phyloP scores from a whole-genome alignment of 306 rosid species.

The Betula pendula region DNA sequence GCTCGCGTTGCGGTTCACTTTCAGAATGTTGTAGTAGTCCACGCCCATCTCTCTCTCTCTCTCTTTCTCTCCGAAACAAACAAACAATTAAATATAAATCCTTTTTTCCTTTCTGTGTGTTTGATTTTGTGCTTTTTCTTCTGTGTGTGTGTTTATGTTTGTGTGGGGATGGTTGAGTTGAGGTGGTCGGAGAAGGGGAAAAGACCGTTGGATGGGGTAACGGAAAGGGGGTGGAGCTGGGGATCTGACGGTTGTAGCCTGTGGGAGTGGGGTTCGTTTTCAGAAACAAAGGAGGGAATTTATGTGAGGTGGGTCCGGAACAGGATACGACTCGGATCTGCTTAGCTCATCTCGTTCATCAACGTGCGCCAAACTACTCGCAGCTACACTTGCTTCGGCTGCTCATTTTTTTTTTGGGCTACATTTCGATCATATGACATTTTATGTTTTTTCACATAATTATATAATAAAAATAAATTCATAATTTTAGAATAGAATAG shows the following conservation, averaged over 20 bases:
- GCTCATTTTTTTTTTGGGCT: no score
- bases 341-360: no score
- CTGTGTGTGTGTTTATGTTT: background rate
- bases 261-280: background rate
- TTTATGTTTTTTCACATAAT: no score
- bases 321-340: background rate
- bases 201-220: conserved; percentile 25
- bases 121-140: background rate
- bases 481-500: no score
- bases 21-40: conserved; percentile 90
- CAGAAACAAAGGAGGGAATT: background rate
- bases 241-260: conserved; percentile 52
- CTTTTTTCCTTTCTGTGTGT: background rate
- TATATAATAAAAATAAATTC: no score
- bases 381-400: no score
- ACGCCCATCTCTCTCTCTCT: conserved; percentile 52
- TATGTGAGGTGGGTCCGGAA: conserved; percentile 34
- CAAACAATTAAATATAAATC: no score
- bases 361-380: background rate
- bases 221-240: conserved; percentile 21
- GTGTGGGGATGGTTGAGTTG: background rate
- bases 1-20: conserved; percentile 79
- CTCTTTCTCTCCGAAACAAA: background rate
- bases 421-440: no score
- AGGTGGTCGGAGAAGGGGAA: conserved; percentile 12